Percentiles rank a stretch among this genome's conserved stretches.
Evolutionary conservation across 495 filamentous ascomycete genomes (phyloP).

Genomic region (Parmelia sp.): DNA sequence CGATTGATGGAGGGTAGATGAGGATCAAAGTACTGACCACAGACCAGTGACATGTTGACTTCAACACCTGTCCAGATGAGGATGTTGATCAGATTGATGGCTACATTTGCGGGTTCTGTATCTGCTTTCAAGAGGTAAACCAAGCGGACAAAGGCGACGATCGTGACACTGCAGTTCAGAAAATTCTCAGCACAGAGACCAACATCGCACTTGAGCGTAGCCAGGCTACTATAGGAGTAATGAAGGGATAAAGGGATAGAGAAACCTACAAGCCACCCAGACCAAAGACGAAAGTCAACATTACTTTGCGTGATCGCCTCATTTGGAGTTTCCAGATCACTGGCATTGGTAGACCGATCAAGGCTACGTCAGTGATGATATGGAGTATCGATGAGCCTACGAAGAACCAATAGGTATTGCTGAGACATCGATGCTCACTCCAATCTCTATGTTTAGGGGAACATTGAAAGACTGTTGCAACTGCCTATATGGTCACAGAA

Average conservation of each 20-base stretch:
- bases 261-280: constrained; percentile 20
- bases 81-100: neutral
- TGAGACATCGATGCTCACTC: constrained; percentile 19
- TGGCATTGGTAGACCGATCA: constrained; percentile 38
- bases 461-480: constrained; percentile 34
- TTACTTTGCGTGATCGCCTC: constrained; percentile 30
- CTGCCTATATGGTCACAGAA: constrained; percentile 20
- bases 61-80: constrained; percentile 18
- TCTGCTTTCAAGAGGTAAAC: neutral
- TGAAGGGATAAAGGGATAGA: too few relatives aligned
- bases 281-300: constrained; percentile 19
- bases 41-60: constrained; percentile 16
- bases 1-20: too few relatives aligned
- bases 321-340: constrained; percentile 36
- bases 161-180: constrained; percentile 8
- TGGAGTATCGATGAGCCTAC: constrained; percentile 27
- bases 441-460: constrained; percentile 19
- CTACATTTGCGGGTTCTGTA: neutral
- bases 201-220: neutral
- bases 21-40: constrained; percentile 11
- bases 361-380: constrained; percentile 34
- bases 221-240: neutral
- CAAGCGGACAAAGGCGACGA: constrained; percentile 13
- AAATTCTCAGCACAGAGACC: neutral
- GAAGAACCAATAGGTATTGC: constrained; percentile 24